Evolutionary conservation across 176 grass and related monocot species (phyloP).

Genomic region (Puccinellia tenuiflora): DNA sequence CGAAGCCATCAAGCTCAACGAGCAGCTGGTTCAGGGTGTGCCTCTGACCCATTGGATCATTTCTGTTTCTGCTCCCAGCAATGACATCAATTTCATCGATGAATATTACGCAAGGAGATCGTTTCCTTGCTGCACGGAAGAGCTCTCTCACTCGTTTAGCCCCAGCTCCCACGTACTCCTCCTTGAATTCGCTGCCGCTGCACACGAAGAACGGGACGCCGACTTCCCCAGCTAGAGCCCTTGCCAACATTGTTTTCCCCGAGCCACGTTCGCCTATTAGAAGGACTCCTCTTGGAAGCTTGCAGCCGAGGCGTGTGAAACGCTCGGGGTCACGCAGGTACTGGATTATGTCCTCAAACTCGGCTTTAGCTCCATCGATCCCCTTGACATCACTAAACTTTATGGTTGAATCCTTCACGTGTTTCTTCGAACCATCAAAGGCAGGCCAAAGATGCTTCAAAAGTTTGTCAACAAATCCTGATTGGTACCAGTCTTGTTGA

Average conservation of each 20-base stretch:
- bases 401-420: not conserved
- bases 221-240: not conserved
- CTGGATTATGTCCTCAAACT: not conserved
- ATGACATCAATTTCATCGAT: not conserved
- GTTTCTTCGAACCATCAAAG: not conserved
- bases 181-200: not conserved
- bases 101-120: not conserved
- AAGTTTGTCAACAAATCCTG: constrained; percentile 9
- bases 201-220: not conserved
- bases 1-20: constrained; percentile 46
- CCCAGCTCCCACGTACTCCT: not conserved
- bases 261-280: not conserved
- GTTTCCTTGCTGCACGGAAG: not conserved
- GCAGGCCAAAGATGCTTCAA: not conserved
- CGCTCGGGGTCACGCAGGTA: not conserved
- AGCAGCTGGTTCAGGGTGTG: not conserved
- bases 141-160: not conserved
- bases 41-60: not conserved
- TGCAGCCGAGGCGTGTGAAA: not conserved
- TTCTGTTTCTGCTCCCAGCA: not conserved
- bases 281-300: not conserved
- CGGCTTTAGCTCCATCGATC: not conserved
- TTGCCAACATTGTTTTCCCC: not conserved
- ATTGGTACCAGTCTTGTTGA: too few relatives aligned
- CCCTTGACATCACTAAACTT: not conserved